phyloP scores from a whole-genome alignment of 108 stramenopile species.

The Nitzschia putrida region DNA sequence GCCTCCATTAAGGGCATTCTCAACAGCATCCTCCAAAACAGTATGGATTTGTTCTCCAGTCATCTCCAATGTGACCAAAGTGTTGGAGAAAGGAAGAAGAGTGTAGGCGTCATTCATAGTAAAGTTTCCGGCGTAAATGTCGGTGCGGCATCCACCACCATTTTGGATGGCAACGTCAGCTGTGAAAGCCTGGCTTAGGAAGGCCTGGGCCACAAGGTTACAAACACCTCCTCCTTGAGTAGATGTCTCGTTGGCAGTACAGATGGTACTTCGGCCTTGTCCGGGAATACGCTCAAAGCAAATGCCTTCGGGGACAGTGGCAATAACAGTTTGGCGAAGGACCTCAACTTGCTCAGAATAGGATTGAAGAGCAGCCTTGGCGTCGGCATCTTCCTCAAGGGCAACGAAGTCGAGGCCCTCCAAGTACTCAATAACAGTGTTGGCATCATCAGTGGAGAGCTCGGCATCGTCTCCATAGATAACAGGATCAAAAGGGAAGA shows the following conservation, averaged over 20 bases:
- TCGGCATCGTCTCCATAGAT: no score
- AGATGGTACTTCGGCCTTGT: constrained; percentile 10
- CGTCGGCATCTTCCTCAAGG: background rate
- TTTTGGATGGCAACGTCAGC: no score
- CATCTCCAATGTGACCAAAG: constrained; percentile 47
- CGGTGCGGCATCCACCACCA: constrained; percentile 45
- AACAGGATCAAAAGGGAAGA: constrained; percentile 39
- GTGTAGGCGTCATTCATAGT: constrained; percentile 36
- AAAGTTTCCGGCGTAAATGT: constrained; percentile 39
- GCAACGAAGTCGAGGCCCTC: no score
- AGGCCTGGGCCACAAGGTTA: constrained; percentile 47
- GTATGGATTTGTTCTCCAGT: constrained; percentile 40
- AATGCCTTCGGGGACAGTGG: no score
- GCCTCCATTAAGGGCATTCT: constrained; percentile 1
- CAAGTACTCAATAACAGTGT: constrained; percentile 8
- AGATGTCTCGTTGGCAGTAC: constrained; percentile 12
- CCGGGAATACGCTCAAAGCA: no score
- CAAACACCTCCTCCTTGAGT: constrained; percentile 49
- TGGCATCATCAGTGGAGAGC: constrained; percentile 21
- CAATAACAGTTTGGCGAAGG: background rate
- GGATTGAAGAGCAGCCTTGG: background rate
- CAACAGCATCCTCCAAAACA: constrained; percentile 50
- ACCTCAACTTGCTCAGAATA: background rate
- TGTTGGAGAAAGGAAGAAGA: constrained; percentile 56
- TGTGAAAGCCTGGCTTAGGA: constrained; percentile 30